Evolutionary conservation across 495 filamentous ascomycete genomes (phyloP).

Genomic region (Neurospora pannonica): DNA sequence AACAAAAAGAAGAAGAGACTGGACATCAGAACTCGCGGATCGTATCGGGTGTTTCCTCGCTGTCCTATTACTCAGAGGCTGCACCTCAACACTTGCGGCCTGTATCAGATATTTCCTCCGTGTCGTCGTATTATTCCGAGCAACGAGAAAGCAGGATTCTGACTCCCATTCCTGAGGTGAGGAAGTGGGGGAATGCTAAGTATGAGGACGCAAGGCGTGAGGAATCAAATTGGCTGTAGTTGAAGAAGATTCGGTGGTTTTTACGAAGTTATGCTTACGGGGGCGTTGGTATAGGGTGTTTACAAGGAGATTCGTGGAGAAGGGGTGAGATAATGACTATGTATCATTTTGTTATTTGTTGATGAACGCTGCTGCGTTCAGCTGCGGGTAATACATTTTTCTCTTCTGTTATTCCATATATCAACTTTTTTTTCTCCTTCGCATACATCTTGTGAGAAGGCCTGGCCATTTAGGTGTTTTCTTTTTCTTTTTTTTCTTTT

Average conservation of each 20-base stretch:
- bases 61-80: neutral
- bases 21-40: neutral
- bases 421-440: neutral
- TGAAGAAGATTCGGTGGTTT: neutral
- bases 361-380: neutral
- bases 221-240: neutral
- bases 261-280: neutral
- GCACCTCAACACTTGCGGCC: neutral
- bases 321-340: neutral
- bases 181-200: neutral
- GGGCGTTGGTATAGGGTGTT: neutral
- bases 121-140: neutral
- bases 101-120: neutral
- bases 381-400: neutral
- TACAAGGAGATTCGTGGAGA: neutral
- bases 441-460: neutral
- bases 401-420: neutral
- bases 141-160: neutral
- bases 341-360: neutral
- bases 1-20: neutral
- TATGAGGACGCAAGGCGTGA: neutral
- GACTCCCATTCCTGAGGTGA: neutral
- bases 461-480: accelerated
- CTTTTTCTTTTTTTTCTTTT: neutral
- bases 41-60: neutral